Conservation (phyloP, 73 alveolate species). For the Durusdinium trenchii region DNA sequence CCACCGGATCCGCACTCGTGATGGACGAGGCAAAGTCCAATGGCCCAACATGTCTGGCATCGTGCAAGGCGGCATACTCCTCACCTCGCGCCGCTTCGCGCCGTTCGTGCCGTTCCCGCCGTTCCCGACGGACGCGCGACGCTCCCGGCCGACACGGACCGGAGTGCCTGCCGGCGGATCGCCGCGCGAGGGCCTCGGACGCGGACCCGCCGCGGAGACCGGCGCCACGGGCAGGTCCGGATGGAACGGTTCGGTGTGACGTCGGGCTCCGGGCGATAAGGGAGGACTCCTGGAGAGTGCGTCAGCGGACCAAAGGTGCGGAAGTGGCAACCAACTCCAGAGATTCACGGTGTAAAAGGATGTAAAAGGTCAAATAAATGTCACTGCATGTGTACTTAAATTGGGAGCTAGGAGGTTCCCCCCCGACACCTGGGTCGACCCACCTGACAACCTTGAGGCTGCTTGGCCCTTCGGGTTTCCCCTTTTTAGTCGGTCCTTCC, state of each 20-base stretch:
- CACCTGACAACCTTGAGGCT: no score
- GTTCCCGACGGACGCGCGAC: neutral
- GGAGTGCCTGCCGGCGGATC: neutral
- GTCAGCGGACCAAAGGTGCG: no score
- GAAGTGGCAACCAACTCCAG: neutral
- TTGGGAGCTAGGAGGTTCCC: no score
- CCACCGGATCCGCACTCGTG: constrained; percentile 56
- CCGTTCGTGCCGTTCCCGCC: neutral
- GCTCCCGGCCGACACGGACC: neutral
- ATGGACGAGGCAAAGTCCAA: constrained; percentile 72
- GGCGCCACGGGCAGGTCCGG: neutral
- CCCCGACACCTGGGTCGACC: no score
- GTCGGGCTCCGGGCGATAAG: constrained; percentile 30
- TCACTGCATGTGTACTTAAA: no score
- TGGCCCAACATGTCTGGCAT: constrained; percentile 83
- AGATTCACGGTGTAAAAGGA: neutral
- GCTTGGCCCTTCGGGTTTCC: no score
- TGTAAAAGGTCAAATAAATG: no score
- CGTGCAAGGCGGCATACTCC: constrained; percentile 53
- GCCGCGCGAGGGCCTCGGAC: constrained; percentile 28
- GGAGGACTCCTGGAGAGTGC: constrained; percentile 70
- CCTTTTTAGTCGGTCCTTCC: no score
- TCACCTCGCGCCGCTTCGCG: constrained; percentile 48
- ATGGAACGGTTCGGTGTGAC: no score
- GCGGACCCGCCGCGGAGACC: neutral